These are phyloP conservation scores for Solanum bukasovii DNA, from an alignment of 257 asterid species.

Conservation along the genomic window DNA sequence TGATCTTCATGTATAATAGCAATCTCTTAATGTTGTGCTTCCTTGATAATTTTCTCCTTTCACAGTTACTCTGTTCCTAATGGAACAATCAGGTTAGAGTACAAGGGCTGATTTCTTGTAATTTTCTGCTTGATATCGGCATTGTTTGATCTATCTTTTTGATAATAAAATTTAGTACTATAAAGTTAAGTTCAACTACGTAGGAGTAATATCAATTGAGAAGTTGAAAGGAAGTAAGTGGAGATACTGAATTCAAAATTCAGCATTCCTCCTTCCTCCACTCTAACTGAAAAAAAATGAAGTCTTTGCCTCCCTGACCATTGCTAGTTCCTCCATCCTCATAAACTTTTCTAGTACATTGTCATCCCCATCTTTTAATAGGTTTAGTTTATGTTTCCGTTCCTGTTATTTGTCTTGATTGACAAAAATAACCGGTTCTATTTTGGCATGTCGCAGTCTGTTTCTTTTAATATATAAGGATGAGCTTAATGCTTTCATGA, in stretches of 20 bases:
- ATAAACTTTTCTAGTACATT: neutral
- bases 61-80: no score
- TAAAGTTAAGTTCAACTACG: neutral
- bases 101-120: no score
- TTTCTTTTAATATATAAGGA: neutral
- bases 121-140: no score
- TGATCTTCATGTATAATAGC: neutral
- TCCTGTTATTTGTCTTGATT: neutral
- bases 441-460: neutral
- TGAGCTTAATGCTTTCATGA: neutral
- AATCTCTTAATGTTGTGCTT: neutral
- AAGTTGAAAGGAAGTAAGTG: neutral
- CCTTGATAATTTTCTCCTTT: no score
- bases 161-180: neutral
- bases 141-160: no score
- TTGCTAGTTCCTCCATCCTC: neutral
- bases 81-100: no score
- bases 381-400: neutral
- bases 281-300: neutral
- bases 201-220: neutral
- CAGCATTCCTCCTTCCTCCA: neutral
- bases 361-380: neutral
- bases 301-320: neutral
- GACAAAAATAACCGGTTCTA: neutral
- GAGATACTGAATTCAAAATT: neutral